These are phyloP conservation scores for Lasiodiplodia hormozganensis DNA, from an alignment of 2,329 filamentous ascomycete genomes.

Conservation along the genomic window DNA sequence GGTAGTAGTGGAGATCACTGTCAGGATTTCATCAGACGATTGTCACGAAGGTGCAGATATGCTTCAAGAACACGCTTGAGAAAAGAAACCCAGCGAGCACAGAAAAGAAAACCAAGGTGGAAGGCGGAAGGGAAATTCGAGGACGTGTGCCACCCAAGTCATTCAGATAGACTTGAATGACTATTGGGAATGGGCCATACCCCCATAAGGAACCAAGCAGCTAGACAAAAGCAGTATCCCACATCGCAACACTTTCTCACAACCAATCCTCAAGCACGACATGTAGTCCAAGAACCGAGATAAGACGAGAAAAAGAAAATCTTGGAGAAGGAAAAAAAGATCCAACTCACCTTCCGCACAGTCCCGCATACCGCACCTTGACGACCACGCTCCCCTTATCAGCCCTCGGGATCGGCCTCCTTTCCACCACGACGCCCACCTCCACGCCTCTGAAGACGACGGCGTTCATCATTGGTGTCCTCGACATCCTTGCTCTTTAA, in stretches of 20 bases:
- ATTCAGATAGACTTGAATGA: too few species aligned
- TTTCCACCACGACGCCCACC: constrained; percentile 73
- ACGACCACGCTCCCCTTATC: constrained; percentile 78
- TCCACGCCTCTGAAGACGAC: constrained; percentile 84
- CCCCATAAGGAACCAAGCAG: too few species aligned
- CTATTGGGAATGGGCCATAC: too few species aligned
- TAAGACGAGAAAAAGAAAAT: neutral
- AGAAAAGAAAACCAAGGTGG: neutral
- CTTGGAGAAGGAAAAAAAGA: neutral
- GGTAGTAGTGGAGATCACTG: constrained; percentile 80
- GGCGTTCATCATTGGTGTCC: constrained; percentile 70
- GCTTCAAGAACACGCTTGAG: neutral
- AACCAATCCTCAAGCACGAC: neutral
- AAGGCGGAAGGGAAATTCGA: neutral
- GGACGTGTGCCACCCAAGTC: too few species aligned
- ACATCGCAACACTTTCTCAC: too few species aligned
- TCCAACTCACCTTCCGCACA: constrained; percentile 72
- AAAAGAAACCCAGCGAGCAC: neutral
- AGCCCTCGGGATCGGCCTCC: constrained; percentile 79
- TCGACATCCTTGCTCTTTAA: constrained; percentile 4
- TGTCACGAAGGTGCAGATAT: neutral
- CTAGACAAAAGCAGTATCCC: too few species aligned
- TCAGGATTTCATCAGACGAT: neutral
- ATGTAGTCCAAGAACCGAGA: neutral
- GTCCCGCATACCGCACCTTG: constrained; percentile 80